These are phyloP conservation scores for Triangularia verruculosa DNA, from an alignment of 2,329 filamentous ascomycete species.

Conservation along the genomic window DNA sequence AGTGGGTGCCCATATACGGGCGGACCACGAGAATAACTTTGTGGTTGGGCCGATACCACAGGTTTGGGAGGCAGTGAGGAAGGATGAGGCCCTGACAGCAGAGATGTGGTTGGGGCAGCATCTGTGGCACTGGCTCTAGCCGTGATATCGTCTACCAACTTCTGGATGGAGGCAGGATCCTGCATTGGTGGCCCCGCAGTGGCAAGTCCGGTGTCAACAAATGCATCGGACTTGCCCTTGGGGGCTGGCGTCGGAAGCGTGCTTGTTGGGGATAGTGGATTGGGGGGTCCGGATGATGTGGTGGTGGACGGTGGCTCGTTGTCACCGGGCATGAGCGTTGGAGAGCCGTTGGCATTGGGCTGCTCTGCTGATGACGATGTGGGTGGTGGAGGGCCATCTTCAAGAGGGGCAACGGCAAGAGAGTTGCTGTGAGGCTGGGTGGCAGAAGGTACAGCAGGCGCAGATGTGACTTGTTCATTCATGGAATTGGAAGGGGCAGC, in stretches of 20 bases:
- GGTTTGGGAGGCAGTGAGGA: conserved; percentile 33
- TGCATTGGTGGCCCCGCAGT: conserved; percentile 13
- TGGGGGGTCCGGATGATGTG: background rate
- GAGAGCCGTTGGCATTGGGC: background rate
- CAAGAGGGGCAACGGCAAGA: conserved; percentile 29
- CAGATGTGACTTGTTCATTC: conserved; percentile 35
- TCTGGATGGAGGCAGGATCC: conserved; percentile 35
- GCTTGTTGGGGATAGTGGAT: conserved; percentile 7
- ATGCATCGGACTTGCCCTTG: conserved; percentile 5
- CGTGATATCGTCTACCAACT: conserved; percentile 37
- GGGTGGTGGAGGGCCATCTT: conserved; percentile 26
- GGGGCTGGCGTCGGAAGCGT: conserved; percentile 12
- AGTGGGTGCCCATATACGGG: conserved; percentile 13
- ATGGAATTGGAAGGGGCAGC: conserved; percentile 41
- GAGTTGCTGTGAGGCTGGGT: conserved; percentile 25
- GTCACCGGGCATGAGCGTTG: background rate
- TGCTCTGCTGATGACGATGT: conserved; percentile 16
- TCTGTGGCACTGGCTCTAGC: conserved; percentile 27
- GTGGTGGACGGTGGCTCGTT: conserved; percentile 7
- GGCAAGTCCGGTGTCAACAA: conserved; percentile 10
- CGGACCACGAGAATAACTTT: conserved; percentile 23
- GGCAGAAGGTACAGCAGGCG: conserved; percentile 34
- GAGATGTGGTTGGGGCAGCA: conserved; percentile 15
- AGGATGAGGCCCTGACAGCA: conserved; percentile 14
- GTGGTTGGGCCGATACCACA: conserved; percentile 24